Base-by-base conservation (phyloP, 2,329 filamentous ascomycete genomes). In the Pseudopyrenochaeta lycopersici region DNA sequence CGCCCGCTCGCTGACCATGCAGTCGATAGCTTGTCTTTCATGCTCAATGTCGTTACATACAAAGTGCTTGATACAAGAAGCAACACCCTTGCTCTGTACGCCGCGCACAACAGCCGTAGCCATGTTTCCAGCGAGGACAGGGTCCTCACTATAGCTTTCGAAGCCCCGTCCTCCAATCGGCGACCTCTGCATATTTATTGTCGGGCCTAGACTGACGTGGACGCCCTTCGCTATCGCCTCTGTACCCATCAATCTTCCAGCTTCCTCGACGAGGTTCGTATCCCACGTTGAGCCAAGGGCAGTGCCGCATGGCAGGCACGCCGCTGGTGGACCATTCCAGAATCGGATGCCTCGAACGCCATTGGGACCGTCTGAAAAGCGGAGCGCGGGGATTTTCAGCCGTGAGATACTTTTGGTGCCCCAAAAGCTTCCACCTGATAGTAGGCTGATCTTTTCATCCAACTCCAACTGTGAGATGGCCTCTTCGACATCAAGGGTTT, bases 281-380 rank as follows among this genome's bases (percentile, higher is more conserved):
- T 92, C 88, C 86, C 88, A 92, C n/a, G 89, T 90, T 21, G 89
- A 87, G 7, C 40, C 60, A 21, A 60, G 14, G 12, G 88, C 88
- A 46, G 90, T 86, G 46, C 88, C 88, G 60, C 89, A 91, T 9
- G 90, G 90, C 54, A 92, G 87, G 43, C 90, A 84, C 11, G 89
- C 89, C 20, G 89, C 88, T 14, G 70, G 69, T 4, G 72, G 77
- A 44, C 85, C 83, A 60, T 85, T 82, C 73, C 88, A 88, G 78
- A 87, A 88, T 52, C 80, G 82, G 0, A 46, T 54, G 17, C 86
- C 86, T 52, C 87, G 80, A n/a, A 86, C 81, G 38, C 87, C 87
- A 66, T 89, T 89, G 33, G 88, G 87, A 0, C 87, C 86, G 59
- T 89, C 87, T 17, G 84, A 83, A 10, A 51, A 15, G 10, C 46